Conservation (phyloP, 108 stramenopile genomes). For the Nitzschia sp. region DNA sequence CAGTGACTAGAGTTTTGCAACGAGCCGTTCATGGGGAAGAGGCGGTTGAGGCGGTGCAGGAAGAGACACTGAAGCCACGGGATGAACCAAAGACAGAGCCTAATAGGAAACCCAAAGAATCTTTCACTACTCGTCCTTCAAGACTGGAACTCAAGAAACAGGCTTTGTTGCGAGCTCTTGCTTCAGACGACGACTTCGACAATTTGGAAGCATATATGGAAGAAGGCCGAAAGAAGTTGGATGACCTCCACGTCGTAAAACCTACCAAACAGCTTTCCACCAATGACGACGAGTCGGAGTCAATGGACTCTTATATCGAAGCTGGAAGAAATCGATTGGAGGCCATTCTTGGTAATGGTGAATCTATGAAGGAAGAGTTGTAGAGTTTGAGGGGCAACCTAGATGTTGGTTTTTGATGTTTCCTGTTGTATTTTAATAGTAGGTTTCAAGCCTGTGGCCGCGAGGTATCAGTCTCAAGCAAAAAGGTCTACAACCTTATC, state of each 20-base stretch:
- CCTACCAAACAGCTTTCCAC: slow-evolving; percentile 38
- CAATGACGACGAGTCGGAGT: slow-evolving; percentile 41
- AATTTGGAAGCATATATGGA: slow-evolving; percentile 1
- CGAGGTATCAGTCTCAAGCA: no score
- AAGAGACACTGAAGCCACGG: background rate
- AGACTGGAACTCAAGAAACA: background rate
- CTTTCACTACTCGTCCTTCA: background rate
- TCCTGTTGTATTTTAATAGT: no score
- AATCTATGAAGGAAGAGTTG: background rate
- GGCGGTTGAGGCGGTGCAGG: background rate
- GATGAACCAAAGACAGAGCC: background rate
- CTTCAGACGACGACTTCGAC: slow-evolving; percentile 5
- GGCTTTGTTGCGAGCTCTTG: background rate
- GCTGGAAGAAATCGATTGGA: slow-evolving; percentile 23
- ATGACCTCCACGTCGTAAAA: slow-evolving; percentile 23
- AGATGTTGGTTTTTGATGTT: no score
- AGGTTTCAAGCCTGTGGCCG: no score
- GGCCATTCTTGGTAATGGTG: slow-evolving; percentile 1
- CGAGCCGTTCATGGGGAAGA: background rate
- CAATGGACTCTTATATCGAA: slow-evolving; percentile 34
- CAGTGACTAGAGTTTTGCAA: background rate
- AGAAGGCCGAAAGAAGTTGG: slow-evolving; percentile 5
- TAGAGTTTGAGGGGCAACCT: no score
- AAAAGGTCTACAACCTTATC: no score
- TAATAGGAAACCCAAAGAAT: background rate